Base-by-base conservation (phyloP, 176 grass and related monocot species). In the Secale cereale region DNA sequence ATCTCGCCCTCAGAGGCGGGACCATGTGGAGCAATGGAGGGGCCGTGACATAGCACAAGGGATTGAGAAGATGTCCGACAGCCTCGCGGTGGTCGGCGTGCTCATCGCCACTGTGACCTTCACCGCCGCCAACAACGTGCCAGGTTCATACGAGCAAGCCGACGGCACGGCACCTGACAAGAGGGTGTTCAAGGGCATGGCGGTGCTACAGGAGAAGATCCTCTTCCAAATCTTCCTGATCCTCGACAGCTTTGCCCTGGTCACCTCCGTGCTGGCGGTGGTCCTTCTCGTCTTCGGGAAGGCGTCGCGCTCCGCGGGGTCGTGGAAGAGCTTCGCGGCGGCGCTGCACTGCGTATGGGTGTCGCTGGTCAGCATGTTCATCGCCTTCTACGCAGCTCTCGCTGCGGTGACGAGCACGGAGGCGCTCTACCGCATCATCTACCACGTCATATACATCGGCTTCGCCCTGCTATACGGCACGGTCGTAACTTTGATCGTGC, bases 381-480 rank as follows among this genome's bases (percentile, higher is more conserved):
- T 81, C 6, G 67, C 68, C 6, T 81, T 86, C 10, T 73, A 39
- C 40, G 20, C 15, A 2, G 65, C 84, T n/a, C 1, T 41, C 6
- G 0, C 3, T 2, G 54, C 36, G 5, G 20, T 71, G 11, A 2
- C 30, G 4, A 22, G 0, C 27, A 29, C 30, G 3, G 23, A 4
- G 36, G 16, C 11, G 6, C 7, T n/a, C 8, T 3, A 0, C 23
- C 0, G 1, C 4, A 10, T 78, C 1, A 11, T 4, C 26, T 2
- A 10, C 17, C 0, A 4, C 3, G 16, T 3, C 1, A 43, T 83
- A 10, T 65, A 52, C 41, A 4, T 9, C 17, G 8, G 65, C 5
- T 0, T 0, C 0, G 0, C 3, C 8, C 10, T 85, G 23, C 2
- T 30, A 3, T 70, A 22, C 2, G 0, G 5, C 2, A 26, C 0